phyloP scores from a whole-genome alignment of 768 basidiomycete genomes.

The Clitopilus hobsonii region DNA sequence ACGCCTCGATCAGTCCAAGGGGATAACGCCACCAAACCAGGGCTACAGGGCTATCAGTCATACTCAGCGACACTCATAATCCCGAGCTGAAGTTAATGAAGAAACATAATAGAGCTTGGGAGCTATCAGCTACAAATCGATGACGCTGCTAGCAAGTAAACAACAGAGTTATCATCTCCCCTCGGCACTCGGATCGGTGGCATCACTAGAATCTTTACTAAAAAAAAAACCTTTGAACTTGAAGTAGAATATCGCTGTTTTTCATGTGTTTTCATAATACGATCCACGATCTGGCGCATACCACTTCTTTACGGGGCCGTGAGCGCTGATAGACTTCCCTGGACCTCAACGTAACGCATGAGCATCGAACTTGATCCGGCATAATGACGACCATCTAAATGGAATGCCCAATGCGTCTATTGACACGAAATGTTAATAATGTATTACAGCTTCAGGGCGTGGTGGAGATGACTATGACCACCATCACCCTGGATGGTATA shows the following conservation, averaged over 20 bases:
- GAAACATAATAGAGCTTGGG: too few species aligned
- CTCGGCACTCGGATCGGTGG: neutral
- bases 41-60: neutral
- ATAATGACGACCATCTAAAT: neutral
- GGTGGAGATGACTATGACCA: neutral
- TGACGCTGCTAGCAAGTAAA: neutral
- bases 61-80: neutral
- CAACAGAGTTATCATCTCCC: neutral
- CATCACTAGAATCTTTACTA: neutral
- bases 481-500: neutral
- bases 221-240: neutral
- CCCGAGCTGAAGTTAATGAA: too few species aligned
- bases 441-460: slow-evolving; percentile 1
- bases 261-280: neutral
- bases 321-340: neutral
- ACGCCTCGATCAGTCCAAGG: neutral
- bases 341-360: too few species aligned
- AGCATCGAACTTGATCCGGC: neutral
- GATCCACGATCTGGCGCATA: too few species aligned
- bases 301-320: neutral
- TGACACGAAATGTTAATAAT: neutral
- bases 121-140: neutral
- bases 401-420: neutral
- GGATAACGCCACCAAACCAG: neutral
- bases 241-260: neutral